These are phyloP conservation scores for Tetrahymena malaccensis DNA, from an alignment of 73 alveolate genomes.

Conservation along the genomic window DNA sequence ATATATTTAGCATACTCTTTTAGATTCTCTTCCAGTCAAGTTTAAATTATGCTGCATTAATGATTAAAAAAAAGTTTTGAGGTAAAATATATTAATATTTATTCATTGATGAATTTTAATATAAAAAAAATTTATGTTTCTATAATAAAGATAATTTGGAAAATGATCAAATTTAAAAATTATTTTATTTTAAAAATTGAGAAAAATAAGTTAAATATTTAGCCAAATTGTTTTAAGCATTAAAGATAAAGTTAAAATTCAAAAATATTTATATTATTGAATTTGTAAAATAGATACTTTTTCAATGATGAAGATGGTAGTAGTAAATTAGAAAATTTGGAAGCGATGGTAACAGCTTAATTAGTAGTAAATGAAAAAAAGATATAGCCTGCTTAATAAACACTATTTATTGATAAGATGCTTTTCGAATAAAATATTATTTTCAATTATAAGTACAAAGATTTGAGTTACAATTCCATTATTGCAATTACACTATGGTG, in stretches of 20 bases:
- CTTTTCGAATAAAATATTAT: conserved; percentile 1
- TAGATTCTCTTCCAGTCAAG: neutral
- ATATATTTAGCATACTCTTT: neutral
- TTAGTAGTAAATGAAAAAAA: neutral
- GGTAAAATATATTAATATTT: neutral
- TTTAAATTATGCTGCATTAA: neutral
- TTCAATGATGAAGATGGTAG: neutral
- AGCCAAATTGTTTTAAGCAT: too few species aligned
- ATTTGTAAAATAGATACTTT: neutral
- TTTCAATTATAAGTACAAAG: conserved; percentile 15
- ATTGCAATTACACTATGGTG: conserved; percentile 13
- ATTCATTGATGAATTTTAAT: neutral
- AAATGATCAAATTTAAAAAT: too few species aligned
- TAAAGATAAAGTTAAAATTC: neutral
- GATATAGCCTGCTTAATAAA: neutral
- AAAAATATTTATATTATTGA: neutral
- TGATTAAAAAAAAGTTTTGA: neutral
- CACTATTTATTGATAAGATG: neutral
- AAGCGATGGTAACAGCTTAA: neutral
- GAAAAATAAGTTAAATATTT: too few species aligned
- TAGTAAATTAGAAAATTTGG: neutral
- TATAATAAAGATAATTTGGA: too few species aligned
- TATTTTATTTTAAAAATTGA: too few species aligned
- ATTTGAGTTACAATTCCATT: conserved; percentile 17
- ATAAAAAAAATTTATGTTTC: too few species aligned